These are phyloP conservation scores for Phalaenopsis equestris DNA, from an alignment of 106 monocot species.

Conservation along the genomic window DNA sequence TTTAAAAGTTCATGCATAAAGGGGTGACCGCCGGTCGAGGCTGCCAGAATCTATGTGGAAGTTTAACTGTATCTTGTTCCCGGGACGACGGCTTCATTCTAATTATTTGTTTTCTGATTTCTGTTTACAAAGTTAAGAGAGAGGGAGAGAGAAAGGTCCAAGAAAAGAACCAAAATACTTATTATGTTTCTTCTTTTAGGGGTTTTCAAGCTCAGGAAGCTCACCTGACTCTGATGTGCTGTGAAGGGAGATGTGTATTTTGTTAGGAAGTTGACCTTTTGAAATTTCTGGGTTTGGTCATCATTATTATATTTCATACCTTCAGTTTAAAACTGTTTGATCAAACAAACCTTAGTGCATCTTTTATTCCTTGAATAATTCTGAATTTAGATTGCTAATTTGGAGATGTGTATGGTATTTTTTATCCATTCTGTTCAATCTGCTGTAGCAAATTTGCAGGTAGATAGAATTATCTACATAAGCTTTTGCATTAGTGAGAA, in stretches of 20 bases:
- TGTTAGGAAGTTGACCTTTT: neutral
- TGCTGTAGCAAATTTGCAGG: too few relatives aligned
- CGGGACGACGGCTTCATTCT: constrained; percentile 7
- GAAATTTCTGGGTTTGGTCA: constrained; percentile 1
- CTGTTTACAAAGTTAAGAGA: neutral
- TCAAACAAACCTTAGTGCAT: too few relatives aligned
- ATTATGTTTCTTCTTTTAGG: constrained; percentile 6
- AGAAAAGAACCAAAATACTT: too few relatives aligned
- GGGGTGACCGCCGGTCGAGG: neutral
- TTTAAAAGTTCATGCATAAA: neutral
- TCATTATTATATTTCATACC: constrained; percentile 20
- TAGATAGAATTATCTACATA: too few relatives aligned
- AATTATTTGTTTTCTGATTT: neutral
- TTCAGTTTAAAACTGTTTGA: neutral
- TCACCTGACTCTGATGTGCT: neutral
- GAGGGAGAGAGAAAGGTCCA: too few relatives aligned
- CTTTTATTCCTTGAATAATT: too few relatives aligned
- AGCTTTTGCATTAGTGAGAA: too few relatives aligned
- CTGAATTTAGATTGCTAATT: too few relatives aligned
- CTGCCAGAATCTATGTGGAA: constrained; percentile 6
- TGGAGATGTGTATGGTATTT: too few relatives aligned
- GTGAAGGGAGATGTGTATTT: neutral
- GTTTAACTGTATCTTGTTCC: constrained; percentile 10
- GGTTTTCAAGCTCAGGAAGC: constrained; percentile 9
- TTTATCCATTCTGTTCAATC: too few relatives aligned